Conservation (phyloP, 2,329 filamentous ascomycete genomes). For the Trichoderma lentiforme region DNA sequence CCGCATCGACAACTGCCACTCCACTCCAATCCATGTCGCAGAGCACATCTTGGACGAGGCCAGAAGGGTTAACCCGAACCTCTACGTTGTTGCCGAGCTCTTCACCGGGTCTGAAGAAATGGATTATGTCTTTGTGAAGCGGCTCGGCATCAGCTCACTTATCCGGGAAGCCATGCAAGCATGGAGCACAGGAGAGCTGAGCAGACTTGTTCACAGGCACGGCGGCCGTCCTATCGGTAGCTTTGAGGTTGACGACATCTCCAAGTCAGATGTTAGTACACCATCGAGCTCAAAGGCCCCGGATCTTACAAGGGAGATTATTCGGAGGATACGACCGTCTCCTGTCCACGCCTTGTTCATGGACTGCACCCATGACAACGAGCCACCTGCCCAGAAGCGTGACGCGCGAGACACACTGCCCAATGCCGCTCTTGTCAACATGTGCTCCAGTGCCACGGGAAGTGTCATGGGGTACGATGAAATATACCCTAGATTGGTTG, state of each 20-base stretch:
- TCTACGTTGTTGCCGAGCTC: slow-evolving; percentile 91
- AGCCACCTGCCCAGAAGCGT: slow-evolving; percentile 90
- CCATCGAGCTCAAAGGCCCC: slow-evolving; percentile 32
- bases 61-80: slow-evolving; percentile 77
- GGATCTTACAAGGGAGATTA: slow-evolving; percentile 55
- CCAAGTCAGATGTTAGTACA: slow-evolving; percentile 52
- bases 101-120: slow-evolving; percentile 95
- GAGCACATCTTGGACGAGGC: slow-evolving; percentile 94
- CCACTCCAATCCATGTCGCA: slow-evolving; percentile 88
- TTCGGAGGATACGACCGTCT: slow-evolving; percentile 79
- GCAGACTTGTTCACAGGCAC: slow-evolving; percentile 87
- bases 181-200: slow-evolving; percentile 92
- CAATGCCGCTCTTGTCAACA: slow-evolving; percentile 88
- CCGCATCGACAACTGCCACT: slow-evolving; percentile 97
- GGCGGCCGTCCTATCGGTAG: slow-evolving; percentile 93
- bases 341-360: slow-evolving; percentile 94
- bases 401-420: slow-evolving; percentile 91
- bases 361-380: slow-evolving; percentile 99
- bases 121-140: slow-evolving; percentile 93
- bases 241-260: slow-evolving; percentile 88
- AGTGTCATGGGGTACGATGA: slow-evolving; percentile 99
- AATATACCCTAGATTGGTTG: slow-evolving; percentile 88
- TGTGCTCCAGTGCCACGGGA: slow-evolving; percentile 92
- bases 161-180: slow-evolving; percentile 98
- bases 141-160: slow-evolving; percentile 83